Conservation (phyloP, 2,329 filamentous ascomycete species). For the Sclerotinia sclerotiorum region DNA sequence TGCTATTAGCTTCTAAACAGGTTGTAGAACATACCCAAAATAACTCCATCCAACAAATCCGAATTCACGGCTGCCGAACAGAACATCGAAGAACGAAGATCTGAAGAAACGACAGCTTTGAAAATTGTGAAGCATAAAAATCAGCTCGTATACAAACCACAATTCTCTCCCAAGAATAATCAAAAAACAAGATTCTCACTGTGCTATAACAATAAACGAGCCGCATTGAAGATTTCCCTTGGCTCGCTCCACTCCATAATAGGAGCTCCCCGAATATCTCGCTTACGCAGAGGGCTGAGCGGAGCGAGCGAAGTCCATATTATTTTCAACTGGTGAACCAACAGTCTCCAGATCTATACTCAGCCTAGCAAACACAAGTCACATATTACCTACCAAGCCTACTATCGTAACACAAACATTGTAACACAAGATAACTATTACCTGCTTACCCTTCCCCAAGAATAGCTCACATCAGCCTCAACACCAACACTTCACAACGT, state of each 20-base stretch:
- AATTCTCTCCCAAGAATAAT: neutral
- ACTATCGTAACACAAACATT: neutral
- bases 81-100: neutral
- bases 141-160: neutral
- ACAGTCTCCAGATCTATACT: neutral
- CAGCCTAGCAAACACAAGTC: neutral
- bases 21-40: neutral
- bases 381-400: neutral
- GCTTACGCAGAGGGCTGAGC: too few relatives aligned
- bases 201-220: too few relatives aligned
- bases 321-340: too few relatives aligned
- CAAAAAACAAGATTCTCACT: neutral
- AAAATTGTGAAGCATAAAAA: neutral
- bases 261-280: too few relatives aligned
- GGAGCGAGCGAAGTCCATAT: too few relatives aligned
- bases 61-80: neutral
- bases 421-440: neutral
- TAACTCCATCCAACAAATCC: neutral
- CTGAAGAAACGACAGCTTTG: neutral
- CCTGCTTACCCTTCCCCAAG: neutral
- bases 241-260: too few relatives aligned
- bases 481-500: neutral
- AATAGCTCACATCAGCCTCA: constrained; percentile 16
- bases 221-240: too few relatives aligned
- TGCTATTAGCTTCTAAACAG: neutral